These are phyloP conservation scores for Caryopteris hybrid DNA, from an alignment of 305 asterid genomes.

Conservation along the genomic window DNA sequence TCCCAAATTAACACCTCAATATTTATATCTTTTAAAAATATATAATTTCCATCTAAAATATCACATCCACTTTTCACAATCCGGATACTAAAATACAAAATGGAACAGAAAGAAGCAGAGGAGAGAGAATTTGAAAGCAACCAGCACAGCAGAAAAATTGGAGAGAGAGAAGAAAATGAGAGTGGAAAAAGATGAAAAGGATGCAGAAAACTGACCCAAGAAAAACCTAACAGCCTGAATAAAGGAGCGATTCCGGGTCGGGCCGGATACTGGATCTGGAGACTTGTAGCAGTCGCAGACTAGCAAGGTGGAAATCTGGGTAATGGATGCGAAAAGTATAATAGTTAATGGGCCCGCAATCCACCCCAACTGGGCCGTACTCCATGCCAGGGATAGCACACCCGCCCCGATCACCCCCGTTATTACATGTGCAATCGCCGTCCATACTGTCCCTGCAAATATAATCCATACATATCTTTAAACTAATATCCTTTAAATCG, in stretches of 20 bases:
- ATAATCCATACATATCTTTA: too few relatives aligned
- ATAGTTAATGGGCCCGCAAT: constrained; percentile 41
- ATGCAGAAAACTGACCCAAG: constrained; percentile 14
- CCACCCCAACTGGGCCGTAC: constrained; percentile 61
- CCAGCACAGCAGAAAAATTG: too few relatives aligned
- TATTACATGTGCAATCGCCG: constrained; percentile 50
- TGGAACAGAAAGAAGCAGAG: too few relatives aligned
- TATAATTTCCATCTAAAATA: too few relatives aligned
- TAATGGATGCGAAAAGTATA: constrained; percentile 21
- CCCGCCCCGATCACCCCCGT: constrained; percentile 62
- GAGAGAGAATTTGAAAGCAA: too few relatives aligned
- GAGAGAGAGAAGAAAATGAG: too few relatives aligned
- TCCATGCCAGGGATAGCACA: constrained; percentile 59
- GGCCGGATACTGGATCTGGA: constrained; percentile 13
- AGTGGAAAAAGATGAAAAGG: not conserved
- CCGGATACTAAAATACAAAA: too few relatives aligned
- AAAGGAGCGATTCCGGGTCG: constrained; percentile 28
- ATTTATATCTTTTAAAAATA: too few relatives aligned
- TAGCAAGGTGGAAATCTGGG: constrained; percentile 19
- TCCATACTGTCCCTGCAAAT: constrained; percentile 37
- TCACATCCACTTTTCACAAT: too few relatives aligned
- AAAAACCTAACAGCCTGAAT: constrained; percentile 23
- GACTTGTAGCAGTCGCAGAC: constrained; percentile 26
- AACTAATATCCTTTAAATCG: too few relatives aligned
- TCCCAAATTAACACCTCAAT: too few relatives aligned